A percentile compares a stretch with the other conserved stretches of the same genome.
These are phyloP conservation scores for Saturnispora gosingensis DNA, from an alignment of 805 yeast species.

Conservation along the genomic window DNA sequence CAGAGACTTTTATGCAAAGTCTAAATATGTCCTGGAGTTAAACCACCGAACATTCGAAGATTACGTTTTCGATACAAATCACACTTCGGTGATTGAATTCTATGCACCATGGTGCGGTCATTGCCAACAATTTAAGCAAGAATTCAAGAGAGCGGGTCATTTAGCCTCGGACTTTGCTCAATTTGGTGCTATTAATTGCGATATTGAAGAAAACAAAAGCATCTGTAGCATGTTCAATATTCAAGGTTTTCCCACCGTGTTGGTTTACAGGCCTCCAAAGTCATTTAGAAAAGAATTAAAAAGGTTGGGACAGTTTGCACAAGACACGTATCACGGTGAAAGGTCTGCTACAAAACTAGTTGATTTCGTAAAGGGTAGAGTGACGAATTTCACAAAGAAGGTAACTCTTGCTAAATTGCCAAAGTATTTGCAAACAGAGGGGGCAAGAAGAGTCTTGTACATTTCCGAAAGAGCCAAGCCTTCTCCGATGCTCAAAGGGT, in stretches of 20 bases:
- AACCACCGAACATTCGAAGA: constrained; percentile 44
- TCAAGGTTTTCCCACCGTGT: constrained; percentile 76
- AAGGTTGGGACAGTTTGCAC: constrained; percentile 10
- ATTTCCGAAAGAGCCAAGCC: constrained; percentile 40
- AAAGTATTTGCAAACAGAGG: constrained; percentile 10
- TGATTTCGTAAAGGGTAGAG: constrained; percentile 44
- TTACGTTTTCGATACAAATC: constrained; percentile 59
- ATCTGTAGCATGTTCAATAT: constrained; percentile 60
- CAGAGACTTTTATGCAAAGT: constrained; percentile 17
- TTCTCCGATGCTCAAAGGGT: constrained; percentile 49
- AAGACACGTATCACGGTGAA: constrained; percentile 52
- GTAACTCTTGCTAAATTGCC: constrained; percentile 29
- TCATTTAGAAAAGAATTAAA: constrained; percentile 12
- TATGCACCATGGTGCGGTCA: constrained; percentile 99
- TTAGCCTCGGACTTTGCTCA: constrained; percentile 45
- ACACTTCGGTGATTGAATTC: constrained; percentile 77
- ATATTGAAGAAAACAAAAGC: constrained; percentile 52
- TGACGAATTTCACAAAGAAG: constrained; percentile 58
- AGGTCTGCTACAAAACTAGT: constrained; percentile 47
- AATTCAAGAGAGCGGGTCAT: constrained; percentile 55
- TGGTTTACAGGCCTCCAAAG: constrained; percentile 79
- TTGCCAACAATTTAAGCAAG: constrained; percentile 64
- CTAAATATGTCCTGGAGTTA: constrained; percentile 21
- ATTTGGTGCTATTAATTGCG: constrained; percentile 85
- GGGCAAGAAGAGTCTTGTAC: constrained; percentile 38